phyloP scores from a whole-genome alignment of 352 stramenopile species.

The Nothophytophthora sp. region DNA sequence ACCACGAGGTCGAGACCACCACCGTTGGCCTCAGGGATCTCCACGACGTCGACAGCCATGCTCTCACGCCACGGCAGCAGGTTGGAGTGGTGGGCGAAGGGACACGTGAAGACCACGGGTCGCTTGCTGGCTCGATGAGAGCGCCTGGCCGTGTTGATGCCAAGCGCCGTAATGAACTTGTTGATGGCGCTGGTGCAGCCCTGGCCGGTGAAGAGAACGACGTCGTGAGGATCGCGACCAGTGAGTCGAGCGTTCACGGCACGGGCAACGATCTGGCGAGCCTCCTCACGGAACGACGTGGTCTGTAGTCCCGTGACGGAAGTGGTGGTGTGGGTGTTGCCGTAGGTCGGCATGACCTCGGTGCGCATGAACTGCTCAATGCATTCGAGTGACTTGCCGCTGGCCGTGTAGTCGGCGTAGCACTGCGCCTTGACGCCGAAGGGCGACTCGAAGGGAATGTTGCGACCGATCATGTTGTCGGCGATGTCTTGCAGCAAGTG shows the following conservation, averaged over 20 bases:
- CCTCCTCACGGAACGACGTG: conserved; percentile 95
- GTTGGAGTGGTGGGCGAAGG: conserved; percentile 98
- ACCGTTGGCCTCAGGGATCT: conserved; percentile 54
- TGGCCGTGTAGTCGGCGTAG: conserved; percentile 96
- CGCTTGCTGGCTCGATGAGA: conserved; percentile 25
- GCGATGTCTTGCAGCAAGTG: conserved; percentile 32
- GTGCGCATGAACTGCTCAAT: conserved; percentile 92
- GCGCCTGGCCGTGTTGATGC: conserved; percentile 35
- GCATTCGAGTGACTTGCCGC: conserved; percentile 79
- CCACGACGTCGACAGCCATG: conserved; percentile 66
- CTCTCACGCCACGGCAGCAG: conserved; percentile 96
- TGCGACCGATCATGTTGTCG: conserved; percentile 48
- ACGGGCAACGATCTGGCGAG: conserved; percentile 93
- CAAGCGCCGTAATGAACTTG: conserved; percentile 78
- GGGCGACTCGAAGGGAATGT: conserved; percentile 52
- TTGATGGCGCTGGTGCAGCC: conserved; percentile 85
- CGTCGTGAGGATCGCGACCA: conserved; percentile 85
- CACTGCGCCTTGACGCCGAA: conserved; percentile 81
- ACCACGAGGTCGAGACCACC: conserved; percentile 61
- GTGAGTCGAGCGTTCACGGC: conserved; percentile 84
- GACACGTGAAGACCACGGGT: conserved; percentile 90
- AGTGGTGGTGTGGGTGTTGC: conserved; percentile 96
- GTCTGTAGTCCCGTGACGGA: conserved; percentile 77
- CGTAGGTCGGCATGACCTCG: conserved; percentile 94
- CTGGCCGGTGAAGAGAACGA: conserved; percentile 94